These are phyloP conservation scores for Clavispora asparagi DNA, from an alignment of 805 yeast genomes.

Conservation along the genomic window DNA sequence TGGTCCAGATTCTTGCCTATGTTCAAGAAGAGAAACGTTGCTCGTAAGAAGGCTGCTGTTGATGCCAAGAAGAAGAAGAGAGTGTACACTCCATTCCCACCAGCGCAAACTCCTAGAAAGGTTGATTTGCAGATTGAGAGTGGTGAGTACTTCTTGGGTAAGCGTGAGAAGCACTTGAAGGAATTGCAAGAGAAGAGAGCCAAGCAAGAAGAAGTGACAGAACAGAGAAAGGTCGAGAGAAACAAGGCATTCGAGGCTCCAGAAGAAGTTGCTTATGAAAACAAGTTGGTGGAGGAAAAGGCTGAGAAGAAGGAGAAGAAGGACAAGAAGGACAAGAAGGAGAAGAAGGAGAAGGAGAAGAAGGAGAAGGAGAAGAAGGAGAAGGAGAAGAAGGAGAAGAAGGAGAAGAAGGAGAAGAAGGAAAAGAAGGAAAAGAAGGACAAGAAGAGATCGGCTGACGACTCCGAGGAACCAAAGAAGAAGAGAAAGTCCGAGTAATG, in stretches of 20 bases:
- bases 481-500: slow-evolving; percentile 1
- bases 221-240: slow-evolving; percentile 62
- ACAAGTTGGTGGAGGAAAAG: slow-evolving; percentile 22
- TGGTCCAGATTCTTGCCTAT: slow-evolving; percentile 96
- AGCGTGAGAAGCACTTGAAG: slow-evolving; percentile 71
- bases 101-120: slow-evolving; percentile 94
- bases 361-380: slow-evolving; percentile 19
- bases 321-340: slow-evolving; percentile 25
- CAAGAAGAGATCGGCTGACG: slow-evolving; percentile 16
- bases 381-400: slow-evolving; percentile 21
- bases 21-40: slow-evolving; percentile 94
- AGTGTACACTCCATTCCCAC: slow-evolving; percentile 98
- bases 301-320: slow-evolving; percentile 14
- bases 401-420: slow-evolving; percentile 23
- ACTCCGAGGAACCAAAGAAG: slow-evolving; percentile 4
- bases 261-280: slow-evolving; percentile 58
- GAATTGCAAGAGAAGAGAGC: slow-evolving; percentile 72
- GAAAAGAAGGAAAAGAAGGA: slow-evolving; percentile 23
- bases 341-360: slow-evolving; percentile 13
- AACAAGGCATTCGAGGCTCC: slow-evolving; percentile 83
- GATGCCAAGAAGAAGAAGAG: slow-evolving; percentile 56
- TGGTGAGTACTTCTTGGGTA: slow-evolving; percentile 95
- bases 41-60: slow-evolving; percentile 81
- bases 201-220: slow-evolving; percentile 67
- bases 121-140: slow-evolving; percentile 94